Evolutionary conservation across 257 asterid genomes (phyloP).

Genomic region (Gynochthodes officinalis): DNA sequence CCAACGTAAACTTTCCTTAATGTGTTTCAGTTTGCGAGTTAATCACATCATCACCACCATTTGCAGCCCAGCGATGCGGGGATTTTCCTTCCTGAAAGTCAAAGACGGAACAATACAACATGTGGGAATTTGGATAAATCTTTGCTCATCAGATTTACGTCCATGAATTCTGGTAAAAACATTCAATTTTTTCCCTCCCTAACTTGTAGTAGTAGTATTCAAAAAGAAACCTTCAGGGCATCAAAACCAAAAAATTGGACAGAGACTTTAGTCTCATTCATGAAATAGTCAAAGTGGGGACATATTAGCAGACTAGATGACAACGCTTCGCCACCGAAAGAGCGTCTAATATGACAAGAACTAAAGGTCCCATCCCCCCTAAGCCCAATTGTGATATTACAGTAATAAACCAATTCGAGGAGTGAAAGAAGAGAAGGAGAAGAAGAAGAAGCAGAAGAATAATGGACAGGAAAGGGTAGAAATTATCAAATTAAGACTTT

Average conservation of each 20-base stretch:
- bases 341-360: constrained; percentile 23
- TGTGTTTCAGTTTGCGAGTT: neutral
- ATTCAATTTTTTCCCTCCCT: no score
- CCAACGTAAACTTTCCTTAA: no score
- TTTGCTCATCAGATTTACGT: no score
- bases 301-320: constrained; percentile 26
- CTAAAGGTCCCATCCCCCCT: constrained; percentile 16
- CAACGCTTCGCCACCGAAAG: constrained; percentile 48
- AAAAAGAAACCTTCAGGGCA: no score
- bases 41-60: neutral
- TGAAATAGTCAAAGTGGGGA: constrained; percentile 39
- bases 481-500: neutral
- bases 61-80: no score
- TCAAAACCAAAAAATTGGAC: neutral
- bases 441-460: neutral
- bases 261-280: constrained; percentile 5
- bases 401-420: neutral
- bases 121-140: no score
- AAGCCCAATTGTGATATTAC: neutral
- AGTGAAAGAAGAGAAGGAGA: neutral
- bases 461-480: no score
- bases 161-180: no score
- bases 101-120: no score
- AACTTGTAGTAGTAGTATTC: no score
- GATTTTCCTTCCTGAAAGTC: no score